Percentiles rank a stretch among this genome's conserved stretches.
These are phyloP conservation scores for Achaetomium macrosporum DNA, from an alignment of 2,329 filamentous ascomycete genomes.

Conservation along the genomic window DNA sequence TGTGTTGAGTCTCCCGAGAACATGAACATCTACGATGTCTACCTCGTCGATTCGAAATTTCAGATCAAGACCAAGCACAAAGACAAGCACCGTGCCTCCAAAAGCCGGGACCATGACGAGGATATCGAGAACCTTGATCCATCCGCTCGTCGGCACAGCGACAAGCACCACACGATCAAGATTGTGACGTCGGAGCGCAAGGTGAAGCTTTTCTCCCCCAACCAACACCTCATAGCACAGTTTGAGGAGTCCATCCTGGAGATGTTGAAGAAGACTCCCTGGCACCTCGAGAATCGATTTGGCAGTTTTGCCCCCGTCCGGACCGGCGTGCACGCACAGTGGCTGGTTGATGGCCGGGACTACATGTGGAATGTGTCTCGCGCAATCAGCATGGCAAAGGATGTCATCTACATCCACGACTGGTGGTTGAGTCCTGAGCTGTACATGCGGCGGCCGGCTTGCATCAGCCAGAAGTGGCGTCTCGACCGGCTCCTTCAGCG, in stretches of 20 bases:
- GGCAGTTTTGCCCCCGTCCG: conserved; percentile 90
- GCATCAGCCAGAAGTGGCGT: conserved; percentile 97
- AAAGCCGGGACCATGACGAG: conserved; percentile 27
- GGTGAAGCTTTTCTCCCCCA: conserved; percentile 83
- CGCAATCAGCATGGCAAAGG: conserved; percentile 92
- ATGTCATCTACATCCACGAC: conserved; percentile 98
- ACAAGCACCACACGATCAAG: conserved; percentile 76
- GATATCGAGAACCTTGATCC: conserved; percentile 39
- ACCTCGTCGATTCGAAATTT: conserved; percentile 89
- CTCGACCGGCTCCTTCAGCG: conserved; percentile 87
- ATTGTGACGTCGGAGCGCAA: conserved; percentile 90
- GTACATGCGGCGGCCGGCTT: conserved; percentile 88
- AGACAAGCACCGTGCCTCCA: conserved; percentile 43
- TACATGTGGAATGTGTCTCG: conserved; percentile 99
- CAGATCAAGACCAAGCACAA: conserved; percentile 66
- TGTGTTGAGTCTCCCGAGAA: conserved; percentile 98
- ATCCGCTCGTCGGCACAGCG: conserved; percentile 32
- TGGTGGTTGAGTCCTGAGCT: conserved; percentile 98
- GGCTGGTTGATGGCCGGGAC: conserved; percentile 93
- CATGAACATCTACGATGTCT: conserved; percentile 98
- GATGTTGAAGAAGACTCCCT: conserved; percentile 77
- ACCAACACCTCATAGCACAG: conserved; percentile 81
- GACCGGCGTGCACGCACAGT: conserved; percentile 81
- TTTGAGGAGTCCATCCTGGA: conserved; percentile 89
- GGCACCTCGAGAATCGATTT: conserved; percentile 80